Base-by-base conservation (phyloP, 495 filamentous ascomycete species). In the Aspergillus steynii region DNA sequence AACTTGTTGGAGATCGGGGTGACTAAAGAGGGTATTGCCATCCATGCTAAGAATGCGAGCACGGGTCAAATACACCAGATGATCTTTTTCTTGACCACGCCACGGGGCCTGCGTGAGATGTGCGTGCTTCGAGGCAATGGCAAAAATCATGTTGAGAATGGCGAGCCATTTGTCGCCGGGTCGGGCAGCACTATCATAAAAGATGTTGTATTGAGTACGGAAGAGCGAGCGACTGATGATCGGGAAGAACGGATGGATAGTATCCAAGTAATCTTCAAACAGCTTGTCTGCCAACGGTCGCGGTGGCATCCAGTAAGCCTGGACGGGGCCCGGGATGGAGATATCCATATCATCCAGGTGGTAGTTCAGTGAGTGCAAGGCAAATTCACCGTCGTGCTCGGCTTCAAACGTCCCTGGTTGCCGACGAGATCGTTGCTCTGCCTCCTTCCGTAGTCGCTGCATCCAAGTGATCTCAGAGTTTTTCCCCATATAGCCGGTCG, bases 381-480 rank as follows among this genome's bases (percentile, higher is more conserved):
- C 55, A 45, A 79, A 68, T 29, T 72, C 71, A 20, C 61, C 59
- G 20, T 74, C 69, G 15, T 65, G 66, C 5, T 67, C 68, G 34
- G 66, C 62, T 32, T 76, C 78, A 47, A 72, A 64, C 4, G 65
- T 65, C 5, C 73, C 71, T 15, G 74, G 67, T 20, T 76, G 53
- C 56, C 69, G 68, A 61, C 65, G 64, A 7, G 72, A 64, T 47
- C 76, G 70, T 55, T 75, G 68, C 29, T 75, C 71, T 15, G 71
- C 69, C 56, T 79, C 73, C 62, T 67, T 68, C 48, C 77, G 71
- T 14, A 79, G 61, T 53, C 76, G 69, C 68, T 85, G 84, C 64
- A 88, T 80, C 87, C 87, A 90, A 29, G 77, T 80, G 14, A 88
- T 69, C 54, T 87, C 85, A 0, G 86, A 89, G 54, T 83, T 87